phyloP scores from a whole-genome alignment of 257 asterid species.

The Coffea canephora region DNA sequence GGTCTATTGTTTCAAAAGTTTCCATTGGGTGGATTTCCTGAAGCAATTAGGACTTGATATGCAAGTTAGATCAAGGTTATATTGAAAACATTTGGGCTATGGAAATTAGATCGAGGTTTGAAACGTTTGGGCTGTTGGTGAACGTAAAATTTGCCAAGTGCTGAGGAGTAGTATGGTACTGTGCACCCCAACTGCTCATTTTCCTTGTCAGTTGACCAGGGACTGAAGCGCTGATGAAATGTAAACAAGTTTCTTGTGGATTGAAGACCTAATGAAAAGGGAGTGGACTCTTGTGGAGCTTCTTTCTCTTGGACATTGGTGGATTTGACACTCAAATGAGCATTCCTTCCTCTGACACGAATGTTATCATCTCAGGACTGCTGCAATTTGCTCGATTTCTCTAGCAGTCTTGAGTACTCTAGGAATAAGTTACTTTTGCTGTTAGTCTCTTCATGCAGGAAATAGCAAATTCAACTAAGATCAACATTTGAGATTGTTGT shows the following conservation, averaged over 20 bases:
- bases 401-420: neutral
- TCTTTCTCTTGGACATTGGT: neutral
- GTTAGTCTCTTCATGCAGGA: neutral
- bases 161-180: too few species aligned
- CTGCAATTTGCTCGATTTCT: neutral
- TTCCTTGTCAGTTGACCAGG: too few species aligned
- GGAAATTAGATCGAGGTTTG: too few species aligned
- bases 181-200: too few species aligned
- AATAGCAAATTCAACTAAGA: neutral
- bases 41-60: too few species aligned
- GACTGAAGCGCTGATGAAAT: too few species aligned
- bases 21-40: too few species aligned
- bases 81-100: too few species aligned
- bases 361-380: neutral
- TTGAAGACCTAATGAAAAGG: neutral
- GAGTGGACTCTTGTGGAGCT: neutral
- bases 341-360: neutral
- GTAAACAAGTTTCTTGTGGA: too few species aligned
- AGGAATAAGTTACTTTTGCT: neutral
- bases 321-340: neutral
- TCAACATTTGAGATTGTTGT: slow-evolving; percentile 1
- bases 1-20: neutral
- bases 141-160: too few species aligned
- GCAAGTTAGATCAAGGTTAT: too few species aligned
- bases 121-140: too few species aligned